Evolutionary conservation across 768 basidiomycete species (phyloP), one percentile per base, ranked within the genome.

Genomic region (Hericium coralloides): DNA sequence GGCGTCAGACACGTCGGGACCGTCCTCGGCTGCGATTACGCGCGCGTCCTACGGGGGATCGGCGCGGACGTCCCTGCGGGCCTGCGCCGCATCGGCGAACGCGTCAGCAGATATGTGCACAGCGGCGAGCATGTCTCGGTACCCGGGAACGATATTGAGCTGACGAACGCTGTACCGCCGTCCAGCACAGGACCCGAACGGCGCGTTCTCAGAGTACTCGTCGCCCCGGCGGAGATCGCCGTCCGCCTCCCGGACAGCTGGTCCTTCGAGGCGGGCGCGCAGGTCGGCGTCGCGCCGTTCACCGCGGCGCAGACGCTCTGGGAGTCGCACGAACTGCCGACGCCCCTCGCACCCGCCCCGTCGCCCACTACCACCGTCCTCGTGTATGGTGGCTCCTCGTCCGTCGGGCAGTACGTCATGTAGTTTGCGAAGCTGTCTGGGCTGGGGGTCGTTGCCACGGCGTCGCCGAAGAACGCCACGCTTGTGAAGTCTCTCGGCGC

Each of bases 401-500:
- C 68, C 15, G 70, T 75, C 48, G 75, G 75, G 3, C 64, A 65
- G 52, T 71, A 63, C 49, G 69, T 67, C 2, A 59, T 69, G 49
- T 64, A 72, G 57, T 62, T 73, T 23, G 69, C 69, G 15, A 63
- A 64, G 43, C 55, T 68, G 3, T 55, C 67, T 0, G 72, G 70
- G 1, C 67, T 66, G 55, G 62, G 62, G 9, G 68, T 73, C 31
- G 59, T 70, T 20, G 66, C 70, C 12, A 69, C 70, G 8, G 67
- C 72, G 10, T 71, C 70, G 15, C 63, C 68, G 20, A 55, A 58
- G 38, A 73, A 74, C 59, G 64, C 65, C 20, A 67, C 59, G 0
- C 63, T 70, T 38, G 58, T 76, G 37, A 65, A 67, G 39, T 59
- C 64, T 1, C 58, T 70, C 17, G 75, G 74, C 14, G 74, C 71